Base-by-base conservation (phyloP, 2,329 filamentous ascomycete species). In the Talaromyces islandicus region DNA sequence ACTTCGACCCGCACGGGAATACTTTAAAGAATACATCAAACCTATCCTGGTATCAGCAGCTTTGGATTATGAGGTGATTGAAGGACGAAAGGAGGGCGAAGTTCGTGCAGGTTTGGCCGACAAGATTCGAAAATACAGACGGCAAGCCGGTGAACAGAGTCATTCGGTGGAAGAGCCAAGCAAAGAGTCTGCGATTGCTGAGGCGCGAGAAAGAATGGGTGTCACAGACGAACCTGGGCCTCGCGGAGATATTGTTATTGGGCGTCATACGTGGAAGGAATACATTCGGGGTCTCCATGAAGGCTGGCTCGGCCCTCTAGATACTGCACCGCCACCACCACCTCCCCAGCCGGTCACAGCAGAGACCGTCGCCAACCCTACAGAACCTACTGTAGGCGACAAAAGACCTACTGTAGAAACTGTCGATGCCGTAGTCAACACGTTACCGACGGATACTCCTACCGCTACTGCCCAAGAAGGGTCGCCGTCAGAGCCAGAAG, bases 11-110 rank as follows among this genome's bases (percentile, higher is more conserved):
- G 90, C 92, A n/a, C 89, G 96, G 68, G 92, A 97, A 67, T 92
- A 97, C 76, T 99, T 96, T 75, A 88, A 92, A 69, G 91, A 96
- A 73, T 99, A 97, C 71, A 85, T 97, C 50, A 97, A 97, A 80
- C 94, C 94, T 1, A 84, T 99, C 27, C 78, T 99, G 43, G 90
- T 94, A 4, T 89, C 91, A 2, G 93, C 91, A 1, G 92, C 92
- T 0, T 78, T 97, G 70, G 94, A 99, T 73, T 97, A 95, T 87
- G 93, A 97, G 69, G 95, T 97, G 60, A 85, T 97, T 6, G 93
- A 97, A 76, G 94, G 93, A 5, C 82, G 92, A 57, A 88, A 88
- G 71, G 90, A 97, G 78, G 94, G 94, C n/a, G 93, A 99, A 71
- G 85, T 99, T 51, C 82, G 94, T 63, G 92, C 90, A 57, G 90